phyloP scores from a whole-genome alignment of 2,329 filamentous ascomycete genomes.

The Fusarium sacchari region DNA sequence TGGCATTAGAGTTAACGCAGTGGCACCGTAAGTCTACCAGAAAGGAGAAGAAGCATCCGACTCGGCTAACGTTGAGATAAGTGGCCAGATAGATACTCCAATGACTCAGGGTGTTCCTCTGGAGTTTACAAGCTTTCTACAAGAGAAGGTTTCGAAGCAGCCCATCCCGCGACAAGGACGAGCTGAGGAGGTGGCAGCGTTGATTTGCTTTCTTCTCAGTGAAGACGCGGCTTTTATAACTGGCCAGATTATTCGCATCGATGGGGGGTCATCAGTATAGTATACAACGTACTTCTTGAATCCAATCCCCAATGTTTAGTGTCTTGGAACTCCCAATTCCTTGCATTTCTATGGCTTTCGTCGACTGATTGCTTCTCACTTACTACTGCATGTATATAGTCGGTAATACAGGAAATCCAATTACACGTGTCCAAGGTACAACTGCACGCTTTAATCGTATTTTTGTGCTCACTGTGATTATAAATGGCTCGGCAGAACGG shows the following conservation, averaged over 20 bases:
- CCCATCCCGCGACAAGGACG: conserved; percentile 34
- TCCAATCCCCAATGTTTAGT: too few relatives aligned
- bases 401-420: too few relatives aligned
- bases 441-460: too few relatives aligned
- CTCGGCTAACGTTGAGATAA: rapidly evolving
- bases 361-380: too few relatives aligned
- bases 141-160: neutral
- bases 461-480: too few relatives aligned
- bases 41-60: too few relatives aligned
- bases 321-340: too few relatives aligned
- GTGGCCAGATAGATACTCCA: conserved; percentile 26
- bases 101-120: neutral
- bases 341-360: too few relatives aligned
- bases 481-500: too few relatives aligned
- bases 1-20: conserved; percentile 44
- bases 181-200: conserved; percentile 41
- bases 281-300: too few relatives aligned
- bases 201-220: conserved; percentile 46
- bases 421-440: too few relatives aligned
- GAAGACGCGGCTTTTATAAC: conserved; percentile 44
- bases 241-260: conserved; percentile 37
- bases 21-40: conserved; percentile 41
- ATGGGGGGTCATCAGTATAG: conserved; percentile 34
- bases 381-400: too few relatives aligned
- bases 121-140: neutral